Conservation (phyloP, 768 basidiomycete species). For the Omphalotus guepiniiformis region DNA sequence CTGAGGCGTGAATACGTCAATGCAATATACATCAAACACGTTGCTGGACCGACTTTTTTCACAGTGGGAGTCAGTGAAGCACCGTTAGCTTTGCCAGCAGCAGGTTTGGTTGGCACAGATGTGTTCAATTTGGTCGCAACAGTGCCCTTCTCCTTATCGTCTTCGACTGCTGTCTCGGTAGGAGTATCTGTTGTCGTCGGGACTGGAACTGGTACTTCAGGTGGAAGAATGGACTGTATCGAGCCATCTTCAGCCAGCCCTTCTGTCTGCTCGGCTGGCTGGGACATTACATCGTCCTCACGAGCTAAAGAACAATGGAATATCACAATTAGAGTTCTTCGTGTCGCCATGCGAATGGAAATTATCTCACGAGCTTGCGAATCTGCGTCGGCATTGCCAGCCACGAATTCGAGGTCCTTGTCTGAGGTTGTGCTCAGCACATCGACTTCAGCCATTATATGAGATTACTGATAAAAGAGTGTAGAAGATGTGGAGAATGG, state of each 20-base stretch:
- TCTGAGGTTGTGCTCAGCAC: constrained; percentile 16
- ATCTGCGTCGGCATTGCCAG: constrained; percentile 15
- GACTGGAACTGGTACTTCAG: constrained; percentile 16
- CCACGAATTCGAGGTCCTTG: constrained; percentile 18
- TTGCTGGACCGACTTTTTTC: constrained; percentile 55
- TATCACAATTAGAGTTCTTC: constrained; percentile 29
- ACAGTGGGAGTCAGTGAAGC: constrained; percentile 51
- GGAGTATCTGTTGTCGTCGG: constrained; percentile 8
- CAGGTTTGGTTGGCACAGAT: constrained; percentile 36
- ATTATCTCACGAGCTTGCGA: constrained; percentile 14
- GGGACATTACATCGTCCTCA: constrained; percentile 15
- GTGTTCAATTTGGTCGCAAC: constrained; percentile 29
- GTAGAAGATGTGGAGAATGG: constrained; percentile 5
- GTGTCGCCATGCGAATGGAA: constrained; percentile 28
- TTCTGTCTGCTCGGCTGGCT: constrained; percentile 14
- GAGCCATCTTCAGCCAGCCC: constrained; percentile 4
- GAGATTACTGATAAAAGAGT: constrained; percentile 3
- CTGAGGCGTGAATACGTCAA: constrained; percentile 32
- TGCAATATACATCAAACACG: constrained; percentile 14
- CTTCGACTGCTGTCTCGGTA: constrained; percentile 18
- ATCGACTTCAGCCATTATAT: constrained; percentile 34
- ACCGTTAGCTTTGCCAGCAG: constrained; percentile 41
- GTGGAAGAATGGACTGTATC: constrained; percentile 19
- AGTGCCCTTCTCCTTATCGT: constrained; percentile 24
- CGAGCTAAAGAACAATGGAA: constrained; percentile 13